Evolutionary conservation across 2,329 filamentous ascomycete species (phyloP).

Genomic region (Colletotrichum gigasporum): DNA sequence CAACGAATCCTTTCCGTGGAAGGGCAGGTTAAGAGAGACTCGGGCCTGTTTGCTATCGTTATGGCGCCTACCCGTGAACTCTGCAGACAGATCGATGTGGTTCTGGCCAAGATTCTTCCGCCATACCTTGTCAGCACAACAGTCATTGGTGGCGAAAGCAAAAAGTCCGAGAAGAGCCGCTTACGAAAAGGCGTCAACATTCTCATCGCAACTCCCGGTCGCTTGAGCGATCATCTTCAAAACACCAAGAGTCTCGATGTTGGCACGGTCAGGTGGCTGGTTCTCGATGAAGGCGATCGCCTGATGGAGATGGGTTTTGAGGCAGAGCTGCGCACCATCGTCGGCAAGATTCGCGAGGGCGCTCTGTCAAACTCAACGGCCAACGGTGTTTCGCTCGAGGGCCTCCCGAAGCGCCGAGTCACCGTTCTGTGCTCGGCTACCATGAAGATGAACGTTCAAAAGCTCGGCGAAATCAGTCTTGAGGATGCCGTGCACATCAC

Average conservation of each 20-base stretch:
- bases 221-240: conserved; percentile 89
- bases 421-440: conserved; percentile 96
- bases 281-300: conserved; percentile 96
- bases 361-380: conserved; percentile 67
- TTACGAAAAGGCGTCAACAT: conserved; percentile 96
- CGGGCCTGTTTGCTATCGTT: conserved; percentile 93
- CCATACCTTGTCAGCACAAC: conserved; percentile 95
- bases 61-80: conserved; percentile 92
- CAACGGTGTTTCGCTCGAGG: conserved; percentile 65
- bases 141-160: conserved; percentile 75
- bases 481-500: conserved; percentile 92
- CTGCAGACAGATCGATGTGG: conserved; percentile 90
- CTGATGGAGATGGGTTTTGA: conserved; percentile 99
- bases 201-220: conserved; percentile 91
- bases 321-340: conserved; percentile 88
- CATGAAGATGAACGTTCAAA: conserved; percentile 97
- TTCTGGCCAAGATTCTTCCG: conserved; percentile 85
- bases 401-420: conserved; percentile 79
- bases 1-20: conserved; percentile 86
- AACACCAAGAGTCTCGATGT: conserved; percentile 91
- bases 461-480: conserved; percentile 91
- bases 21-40: conserved; percentile 78
- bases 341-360: conserved; percentile 78
- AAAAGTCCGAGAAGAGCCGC: conserved; percentile 88
- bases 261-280: conserved; percentile 89